phyloP scores from a whole-genome alignment of 2,329 filamentous ascomycete genomes.

The Colletotrichum sp. region DNA sequence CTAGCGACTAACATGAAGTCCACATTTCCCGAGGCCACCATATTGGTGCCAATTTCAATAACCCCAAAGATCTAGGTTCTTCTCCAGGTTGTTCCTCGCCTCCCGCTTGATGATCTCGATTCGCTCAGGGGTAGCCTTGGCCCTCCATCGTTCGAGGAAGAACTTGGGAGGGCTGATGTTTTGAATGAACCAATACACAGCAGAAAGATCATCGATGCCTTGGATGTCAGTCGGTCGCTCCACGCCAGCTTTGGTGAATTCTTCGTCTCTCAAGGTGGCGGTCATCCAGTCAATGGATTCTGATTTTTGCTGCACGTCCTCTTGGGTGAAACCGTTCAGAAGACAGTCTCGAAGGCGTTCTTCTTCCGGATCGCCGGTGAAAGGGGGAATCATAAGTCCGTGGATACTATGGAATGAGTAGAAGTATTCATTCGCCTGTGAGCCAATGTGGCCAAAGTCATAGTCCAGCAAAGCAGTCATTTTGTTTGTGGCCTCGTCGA shows the following conservation, averaged over 20 bases:
- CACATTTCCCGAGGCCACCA: rapidly evolving
- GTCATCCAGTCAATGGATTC: neutral
- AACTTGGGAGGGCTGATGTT: neutral
- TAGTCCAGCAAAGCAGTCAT: neutral
- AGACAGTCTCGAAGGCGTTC: neutral
- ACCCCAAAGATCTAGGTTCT: neutral
- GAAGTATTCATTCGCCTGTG: neutral
- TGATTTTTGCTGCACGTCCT: neutral
- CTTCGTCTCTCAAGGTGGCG: neutral
- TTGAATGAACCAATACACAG: neutral
- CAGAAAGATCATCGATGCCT: neutral
- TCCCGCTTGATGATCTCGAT: neutral
- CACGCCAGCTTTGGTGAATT: neutral
- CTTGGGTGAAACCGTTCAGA: rapidly evolving
- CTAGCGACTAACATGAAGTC: rapidly evolving
- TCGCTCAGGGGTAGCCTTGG: neutral
- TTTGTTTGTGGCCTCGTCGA: neutral
- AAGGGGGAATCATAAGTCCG: neutral
- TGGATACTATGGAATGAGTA: neutral
- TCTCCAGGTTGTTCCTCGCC: neutral
- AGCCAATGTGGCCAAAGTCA: neutral
- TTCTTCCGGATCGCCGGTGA: neutral
- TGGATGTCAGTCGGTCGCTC: neutral
- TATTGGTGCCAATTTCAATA: rapidly evolving
- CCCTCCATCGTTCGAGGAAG: neutral